A percentile compares a stretch with the other conserved stretches of the same genome.
phyloP scores from a whole-genome alignment of 345 rosid species.

The Reutealis trisperma region DNA sequence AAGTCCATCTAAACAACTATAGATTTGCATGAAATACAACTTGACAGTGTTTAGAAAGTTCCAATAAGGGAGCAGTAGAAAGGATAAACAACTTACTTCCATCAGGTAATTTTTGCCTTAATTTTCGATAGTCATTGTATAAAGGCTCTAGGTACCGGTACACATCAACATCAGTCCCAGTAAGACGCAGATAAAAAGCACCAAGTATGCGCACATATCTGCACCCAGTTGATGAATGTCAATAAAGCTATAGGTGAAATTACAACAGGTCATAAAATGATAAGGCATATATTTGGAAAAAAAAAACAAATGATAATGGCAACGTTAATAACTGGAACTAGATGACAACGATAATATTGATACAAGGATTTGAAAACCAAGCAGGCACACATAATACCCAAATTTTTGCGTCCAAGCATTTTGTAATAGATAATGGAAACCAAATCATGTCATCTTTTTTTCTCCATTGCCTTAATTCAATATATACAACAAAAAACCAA shows the following conservation, averaged over 20 bases:
- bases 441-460: neutral
- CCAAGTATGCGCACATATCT: conserved; percentile 89
- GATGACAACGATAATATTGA: neutral
- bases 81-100: conserved; percentile 53
- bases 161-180: conserved; percentile 74
- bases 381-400: neutral
- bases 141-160: conserved; percentile 84
- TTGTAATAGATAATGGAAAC: no score
- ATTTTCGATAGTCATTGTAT: conserved; percentile 81
- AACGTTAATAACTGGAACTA: no score
- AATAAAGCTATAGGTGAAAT: neutral
- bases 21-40: neutral
- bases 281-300: neutral
- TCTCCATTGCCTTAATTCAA: no score
- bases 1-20: neutral
- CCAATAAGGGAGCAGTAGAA: neutral
- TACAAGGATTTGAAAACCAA: neutral
- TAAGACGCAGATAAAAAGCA: conserved; percentile 85
- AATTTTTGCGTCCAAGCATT: neutral
- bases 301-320: neutral
- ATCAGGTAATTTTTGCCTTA: conserved; percentile 61
- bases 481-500: no score
- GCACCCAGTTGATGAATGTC: conserved; percentile 12
- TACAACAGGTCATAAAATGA: no score
- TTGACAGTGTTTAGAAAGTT: neutral